Evolutionary conservation across 257 asterid genomes (phyloP), one percentile per base, ranked within the genome.

Genomic region (Plantago major): DNA sequence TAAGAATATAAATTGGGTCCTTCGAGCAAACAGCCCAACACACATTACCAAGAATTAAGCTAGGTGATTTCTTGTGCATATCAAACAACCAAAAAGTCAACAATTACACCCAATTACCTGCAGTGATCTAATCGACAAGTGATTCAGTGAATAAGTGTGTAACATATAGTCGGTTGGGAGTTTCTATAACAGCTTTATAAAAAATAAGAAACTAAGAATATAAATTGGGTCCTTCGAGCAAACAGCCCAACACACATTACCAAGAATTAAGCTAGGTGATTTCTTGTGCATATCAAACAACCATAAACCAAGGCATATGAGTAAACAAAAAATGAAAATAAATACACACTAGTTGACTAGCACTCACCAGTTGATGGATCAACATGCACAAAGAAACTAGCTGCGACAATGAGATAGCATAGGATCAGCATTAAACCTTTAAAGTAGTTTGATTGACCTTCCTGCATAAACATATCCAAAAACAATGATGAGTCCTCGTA

Each of bases 361-460:
- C 30, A 58, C 63, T 58, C n/a, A 58, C 63, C 63, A n/a, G 63
- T 16, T 8, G 63, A 5, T 40, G 89, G 88, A 75, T 90, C 97
- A 50, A 78, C 54, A 63, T 90, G 97, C 63, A 90, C 97, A 63
- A 82, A 90, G 87, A 90, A 90, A 74, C 97, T 87, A 42, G 97
- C 90, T 16, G 95, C 95, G 1, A 90, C 97, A 53, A 90, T 87
- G 51, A 90, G 72, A 69, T 90, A 90, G 85, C 95, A 90, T 28
- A 87, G 71, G 52, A 90, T 90, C 47, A 90, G 89, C 95, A 90
- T 90, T 57, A 90, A 74, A 28, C 95, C 97, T 81, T 90, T 90
- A 68, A 90, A 90, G 69, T 90, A 90, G 68, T 84, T 90, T n/a
- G 97, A 87, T 47, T 94, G 85, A 67, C 97, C 97, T 66, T 90